Percentiles rank a stretch among this genome's conserved stretches.
Evolutionary conservation across 2,329 filamentous ascomycete species (phyloP).

Genomic region (Colletotrichum spaethianum): DNA sequence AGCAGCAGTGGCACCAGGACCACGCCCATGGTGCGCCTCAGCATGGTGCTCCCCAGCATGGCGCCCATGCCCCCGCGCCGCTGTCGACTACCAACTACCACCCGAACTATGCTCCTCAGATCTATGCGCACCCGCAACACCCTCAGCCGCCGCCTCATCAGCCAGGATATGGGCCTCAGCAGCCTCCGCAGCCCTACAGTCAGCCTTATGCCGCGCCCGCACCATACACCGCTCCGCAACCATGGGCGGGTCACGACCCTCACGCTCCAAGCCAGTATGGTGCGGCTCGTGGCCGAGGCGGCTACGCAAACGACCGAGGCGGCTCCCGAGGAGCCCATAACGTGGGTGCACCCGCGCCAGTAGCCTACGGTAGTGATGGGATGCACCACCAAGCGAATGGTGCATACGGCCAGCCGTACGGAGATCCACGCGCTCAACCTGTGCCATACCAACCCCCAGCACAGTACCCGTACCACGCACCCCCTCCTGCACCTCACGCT

Average conservation of each 20-base stretch:
- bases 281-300: slow-evolving; percentile 57
- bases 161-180: slow-evolving; percentile 58
- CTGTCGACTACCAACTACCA: slow-evolving; percentile 70
- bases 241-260: slow-evolving; percentile 52
- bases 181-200: slow-evolving; percentile 54
- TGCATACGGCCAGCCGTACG: slow-evolving; percentile 57
- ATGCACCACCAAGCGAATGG: slow-evolving; percentile 52
- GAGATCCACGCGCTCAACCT: slow-evolving; percentile 55
- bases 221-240: slow-evolving; percentile 49
- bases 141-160: slow-evolving; percentile 54
- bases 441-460: slow-evolving; percentile 47
- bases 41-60: slow-evolving; percentile 53
- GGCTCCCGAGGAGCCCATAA: slow-evolving; percentile 52
- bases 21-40: slow-evolving; percentile 52
- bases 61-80: slow-evolving; percentile 61
- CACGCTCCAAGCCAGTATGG: slow-evolving; percentile 55
- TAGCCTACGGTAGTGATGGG: slow-evolving; percentile 48
- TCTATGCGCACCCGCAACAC: slow-evolving; percentile 57
- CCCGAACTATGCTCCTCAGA: slow-evolving; percentile 71
- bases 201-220: slow-evolving; percentile 55
- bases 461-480: slow-evolving; percentile 55
- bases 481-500: slow-evolving; percentile 55
- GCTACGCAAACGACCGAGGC: slow-evolving; percentile 61
- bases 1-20: slow-evolving; percentile 59
- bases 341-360: slow-evolving; percentile 51